Conservation (phyloP, 2,329 filamentous ascomycete species). For the Trichoderma oligosporum region DNA sequence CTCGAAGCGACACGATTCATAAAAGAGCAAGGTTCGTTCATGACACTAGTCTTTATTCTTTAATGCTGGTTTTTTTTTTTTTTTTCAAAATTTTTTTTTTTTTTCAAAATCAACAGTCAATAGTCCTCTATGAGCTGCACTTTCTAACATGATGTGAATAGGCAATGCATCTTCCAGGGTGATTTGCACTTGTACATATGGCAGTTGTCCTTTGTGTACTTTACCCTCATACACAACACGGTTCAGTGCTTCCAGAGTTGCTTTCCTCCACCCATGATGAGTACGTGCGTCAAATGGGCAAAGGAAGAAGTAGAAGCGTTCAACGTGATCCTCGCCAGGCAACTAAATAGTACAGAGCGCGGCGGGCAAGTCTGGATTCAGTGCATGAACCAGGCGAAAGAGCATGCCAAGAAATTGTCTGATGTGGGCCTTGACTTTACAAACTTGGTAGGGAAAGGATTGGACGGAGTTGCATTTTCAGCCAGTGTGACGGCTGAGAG, state of each 20-base stretch:
- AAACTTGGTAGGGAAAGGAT: conserved; percentile 67
- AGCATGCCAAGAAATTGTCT: conserved; percentile 73
- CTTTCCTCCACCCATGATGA: conserved; percentile 84
- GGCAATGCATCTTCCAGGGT: conserved; percentile 92
- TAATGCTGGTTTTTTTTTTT: not conserved
- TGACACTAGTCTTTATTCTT: not conserved
- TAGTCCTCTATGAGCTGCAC: not conserved
- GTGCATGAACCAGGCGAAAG: conserved; percentile 77
- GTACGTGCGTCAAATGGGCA: conserved; percentile 96
- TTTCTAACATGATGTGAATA: conserved; percentile 33
- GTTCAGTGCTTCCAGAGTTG: conserved; percentile 82
- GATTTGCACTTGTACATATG: conserved; percentile 91
- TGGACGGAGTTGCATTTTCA: conserved; percentile 28
- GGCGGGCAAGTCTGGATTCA: conserved; percentile 73
- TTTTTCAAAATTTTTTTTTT: not conserved
- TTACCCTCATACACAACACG: conserved; percentile 90
- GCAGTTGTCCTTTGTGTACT: conserved; percentile 93
- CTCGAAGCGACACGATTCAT: conserved; percentile 72
- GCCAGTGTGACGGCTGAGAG: conserved; percentile 22
- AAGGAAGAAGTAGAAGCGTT: conserved; percentile 91
- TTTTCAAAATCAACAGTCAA: not conserved
- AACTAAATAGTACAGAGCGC: conserved; percentile 79
- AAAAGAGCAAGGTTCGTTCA: conserved; percentile 69
- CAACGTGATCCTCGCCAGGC: conserved; percentile 75
- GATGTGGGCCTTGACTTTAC: conserved; percentile 89